These are phyloP conservation scores for Iris macrosiphon DNA, from an alignment of 106 monocot genomes.

Conservation along the genomic window DNA sequence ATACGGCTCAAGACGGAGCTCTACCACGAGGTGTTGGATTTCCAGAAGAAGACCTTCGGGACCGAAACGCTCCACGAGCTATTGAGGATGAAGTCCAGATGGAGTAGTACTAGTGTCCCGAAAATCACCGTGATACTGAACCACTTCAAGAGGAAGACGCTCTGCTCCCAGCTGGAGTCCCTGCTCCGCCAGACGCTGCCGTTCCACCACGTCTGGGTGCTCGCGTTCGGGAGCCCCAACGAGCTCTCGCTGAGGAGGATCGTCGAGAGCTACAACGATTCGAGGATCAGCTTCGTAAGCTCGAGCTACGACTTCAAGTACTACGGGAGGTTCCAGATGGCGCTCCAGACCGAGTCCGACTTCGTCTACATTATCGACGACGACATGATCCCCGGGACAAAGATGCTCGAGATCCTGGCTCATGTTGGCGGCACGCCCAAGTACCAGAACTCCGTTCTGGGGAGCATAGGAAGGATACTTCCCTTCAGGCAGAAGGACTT, in stretches of 20 bases:
- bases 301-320: constrained; percentile 98
- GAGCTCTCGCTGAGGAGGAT: constrained; percentile 58
- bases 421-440: constrained; percentile 91
- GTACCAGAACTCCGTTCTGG: constrained; percentile 85
- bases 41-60: constrained; percentile 48
- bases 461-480: constrained; percentile 90
- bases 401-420: constrained; percentile 83
- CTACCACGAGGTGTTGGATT: constrained; percentile 65
- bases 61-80: constrained; percentile 76
- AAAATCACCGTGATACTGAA: constrained; percentile 90
- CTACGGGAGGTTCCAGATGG: constrained; percentile 96
- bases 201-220: constrained; percentile 90
- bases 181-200: constrained; percentile 89
- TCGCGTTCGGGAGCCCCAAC: constrained; percentile 94
- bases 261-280: constrained; percentile 85
- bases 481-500: constrained; percentile 97
- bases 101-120: constrained; percentile 52
- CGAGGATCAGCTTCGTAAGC: constrained; percentile 88
- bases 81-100: constrained; percentile 72
- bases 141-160: constrained; percentile 95
- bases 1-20: constrained; percentile 80
- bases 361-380: constrained; percentile 97
- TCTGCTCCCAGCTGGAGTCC: constrained; percentile 82
- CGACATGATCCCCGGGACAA: constrained; percentile 94
- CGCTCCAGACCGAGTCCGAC: constrained; percentile 82